Conservation (phyloP, 176 grass and related monocot genomes). For the Poa annua region DNA sequence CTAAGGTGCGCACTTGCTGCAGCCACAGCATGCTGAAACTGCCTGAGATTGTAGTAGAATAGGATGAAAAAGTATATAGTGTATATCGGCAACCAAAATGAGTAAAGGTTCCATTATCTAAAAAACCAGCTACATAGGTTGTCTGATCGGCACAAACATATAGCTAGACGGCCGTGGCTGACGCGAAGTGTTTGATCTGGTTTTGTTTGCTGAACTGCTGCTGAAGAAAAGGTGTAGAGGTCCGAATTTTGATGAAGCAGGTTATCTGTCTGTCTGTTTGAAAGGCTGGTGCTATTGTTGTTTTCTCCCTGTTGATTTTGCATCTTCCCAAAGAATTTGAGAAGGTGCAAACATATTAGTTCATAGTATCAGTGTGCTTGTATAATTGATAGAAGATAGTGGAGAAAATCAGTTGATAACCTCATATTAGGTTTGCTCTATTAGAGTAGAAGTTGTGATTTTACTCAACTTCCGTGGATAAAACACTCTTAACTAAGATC, state of each 20-base stretch:
- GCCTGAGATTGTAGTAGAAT: slow-evolving; percentile 82
- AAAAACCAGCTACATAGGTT: not conserved
- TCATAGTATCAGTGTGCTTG: not conserved
- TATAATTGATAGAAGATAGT: not conserved
- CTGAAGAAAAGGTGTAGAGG: slow-evolving; percentile 36
- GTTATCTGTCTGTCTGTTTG: not conserved
- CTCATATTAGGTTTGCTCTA: not conserved
- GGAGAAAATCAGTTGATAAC: not conserved
- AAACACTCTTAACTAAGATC: not conserved
- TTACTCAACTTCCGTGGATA: not conserved
- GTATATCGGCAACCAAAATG: slow-evolving; percentile 2
- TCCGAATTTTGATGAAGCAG: slow-evolving; percentile 33
- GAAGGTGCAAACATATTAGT: slow-evolving; percentile 13
- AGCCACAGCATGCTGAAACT: slow-evolving; percentile 59
- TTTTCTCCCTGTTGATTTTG: not conserved
- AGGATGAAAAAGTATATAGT: slow-evolving; percentile 27
- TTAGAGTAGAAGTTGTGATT: not conserved
- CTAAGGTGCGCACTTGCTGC: slow-evolving; percentile 58
- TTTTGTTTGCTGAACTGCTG: not conserved
- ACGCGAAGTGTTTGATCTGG: slow-evolving; percentile 6
- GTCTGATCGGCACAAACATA: not conserved
- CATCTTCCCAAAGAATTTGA: slow-evolving; percentile 27
- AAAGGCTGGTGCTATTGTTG: slow-evolving; percentile 14
- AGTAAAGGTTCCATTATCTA: not conserved
- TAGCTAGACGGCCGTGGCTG: not conserved